These are phyloP conservation scores for Austropuccinia psidii DNA, from an alignment of 1,284 basidiomycete genomes.

Conservation along the genomic window DNA sequence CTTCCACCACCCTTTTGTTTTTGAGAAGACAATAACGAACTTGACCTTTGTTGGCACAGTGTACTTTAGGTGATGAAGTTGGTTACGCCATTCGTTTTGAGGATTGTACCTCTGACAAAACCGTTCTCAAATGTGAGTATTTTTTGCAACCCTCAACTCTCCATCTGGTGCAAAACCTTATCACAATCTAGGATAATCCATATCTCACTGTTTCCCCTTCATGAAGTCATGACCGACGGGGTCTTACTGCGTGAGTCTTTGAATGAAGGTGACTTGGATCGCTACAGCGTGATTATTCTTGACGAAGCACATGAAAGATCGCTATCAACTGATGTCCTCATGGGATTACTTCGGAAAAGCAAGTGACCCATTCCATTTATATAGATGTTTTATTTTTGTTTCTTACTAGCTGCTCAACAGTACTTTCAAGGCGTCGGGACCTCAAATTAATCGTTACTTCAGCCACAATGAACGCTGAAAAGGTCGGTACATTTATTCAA, in stretches of 20 bases:
- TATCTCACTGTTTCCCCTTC: background rate
- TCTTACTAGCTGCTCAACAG: conserved; percentile 50
- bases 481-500: conserved; percentile 53
- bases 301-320: conserved; percentile 97
- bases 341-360: conserved; percentile 92
- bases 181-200: background rate
- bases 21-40: background rate
- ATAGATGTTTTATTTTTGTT: background rate
- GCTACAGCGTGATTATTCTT: conserved; percentile 89
- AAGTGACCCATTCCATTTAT: conserved; percentile 44
- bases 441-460: conserved; percentile 95
- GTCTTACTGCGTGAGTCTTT: conserved; percentile 88
- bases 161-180: background rate
- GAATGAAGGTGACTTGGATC: conserved; percentile 89
- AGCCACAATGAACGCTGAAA: conserved; percentile 97
- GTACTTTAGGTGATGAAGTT: conserved; percentile 77
- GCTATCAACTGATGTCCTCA: conserved; percentile 88
- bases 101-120: conserved; percentile 83
- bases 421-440: conserved; percentile 80
- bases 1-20: background rate
- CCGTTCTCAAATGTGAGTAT: conserved; percentile 78
- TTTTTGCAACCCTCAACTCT: background rate
- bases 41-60: conserved; percentile 46
- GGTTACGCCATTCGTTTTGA: conserved; percentile 98
- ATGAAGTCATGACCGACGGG: conserved; percentile 77